Conservation (phyloP, 768 basidiomycete species). For the Panellus pusillus region DNA sequence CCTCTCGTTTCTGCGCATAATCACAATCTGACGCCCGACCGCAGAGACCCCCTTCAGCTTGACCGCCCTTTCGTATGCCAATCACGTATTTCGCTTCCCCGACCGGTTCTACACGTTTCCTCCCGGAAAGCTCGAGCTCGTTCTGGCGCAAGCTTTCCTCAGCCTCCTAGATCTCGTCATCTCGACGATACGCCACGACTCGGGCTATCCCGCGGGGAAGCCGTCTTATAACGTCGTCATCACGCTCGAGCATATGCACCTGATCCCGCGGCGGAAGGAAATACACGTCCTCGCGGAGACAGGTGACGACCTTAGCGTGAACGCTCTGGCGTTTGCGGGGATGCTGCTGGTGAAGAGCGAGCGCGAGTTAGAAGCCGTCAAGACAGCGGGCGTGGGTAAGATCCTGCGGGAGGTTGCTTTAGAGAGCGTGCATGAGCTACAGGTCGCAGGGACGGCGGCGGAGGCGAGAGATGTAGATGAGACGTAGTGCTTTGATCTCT, state of each 20-base stretch:
- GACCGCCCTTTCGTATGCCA: conserved; percentile 71
- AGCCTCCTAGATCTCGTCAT: conserved; percentile 75
- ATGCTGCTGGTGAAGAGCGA: conserved; percentile 86
- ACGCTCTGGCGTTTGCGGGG: conserved; percentile 88
- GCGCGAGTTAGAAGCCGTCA: conserved; percentile 69
- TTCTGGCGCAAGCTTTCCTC: conserved; percentile 63
- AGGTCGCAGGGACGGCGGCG: conserved; percentile 49
- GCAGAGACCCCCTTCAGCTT: conserved; percentile 76
- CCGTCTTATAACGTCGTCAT: conserved; percentile 85
- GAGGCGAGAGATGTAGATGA: conserved; percentile 30
- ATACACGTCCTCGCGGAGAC: conserved; percentile 51
- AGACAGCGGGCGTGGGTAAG: conserved; percentile 57
- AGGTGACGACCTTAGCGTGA: conserved; percentile 67
- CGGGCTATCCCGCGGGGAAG: conserved; percentile 58
- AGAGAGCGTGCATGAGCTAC: conserved; percentile 66
- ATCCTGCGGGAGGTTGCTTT: conserved; percentile 67
- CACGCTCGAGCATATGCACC: conserved; percentile 79
- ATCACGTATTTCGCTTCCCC: conserved; percentile 69
- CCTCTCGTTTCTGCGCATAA: neutral
- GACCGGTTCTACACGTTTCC: conserved; percentile 36
- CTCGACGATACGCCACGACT: conserved; percentile 68
- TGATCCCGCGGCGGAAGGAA: conserved; percentile 78
- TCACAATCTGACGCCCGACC: neutral
- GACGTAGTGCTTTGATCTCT: neutral
- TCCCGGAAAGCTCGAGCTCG: conserved; percentile 46